Conservation (phyloP, 176 grass and related monocot species). For the Raddia guianensis region DNA sequence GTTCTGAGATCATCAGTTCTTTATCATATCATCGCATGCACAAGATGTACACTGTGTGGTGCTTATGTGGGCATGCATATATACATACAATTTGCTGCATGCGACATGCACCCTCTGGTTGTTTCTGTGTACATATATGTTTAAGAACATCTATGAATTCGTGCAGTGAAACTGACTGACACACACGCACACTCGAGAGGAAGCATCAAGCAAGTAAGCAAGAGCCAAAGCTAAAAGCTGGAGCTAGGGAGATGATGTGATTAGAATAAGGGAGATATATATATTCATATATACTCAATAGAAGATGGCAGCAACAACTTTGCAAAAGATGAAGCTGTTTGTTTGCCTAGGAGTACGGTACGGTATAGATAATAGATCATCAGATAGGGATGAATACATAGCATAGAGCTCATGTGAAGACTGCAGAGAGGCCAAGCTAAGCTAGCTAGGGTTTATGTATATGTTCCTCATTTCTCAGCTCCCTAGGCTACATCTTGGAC, state of each 20-base stretch:
- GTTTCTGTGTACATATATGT: conserved; percentile 34
- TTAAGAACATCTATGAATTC: conserved; percentile 48
- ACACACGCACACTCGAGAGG: background rate
- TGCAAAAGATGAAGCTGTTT: conserved; percentile 54
- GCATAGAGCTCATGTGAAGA: conserved; percentile 56
- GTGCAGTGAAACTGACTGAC: conserved; percentile 51
- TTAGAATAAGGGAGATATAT: conserved; percentile 39
- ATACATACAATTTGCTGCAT: conserved; percentile 19
- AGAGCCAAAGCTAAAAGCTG: background rate
- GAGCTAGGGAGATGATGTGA: conserved; percentile 19
- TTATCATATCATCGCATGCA: conserved; percentile 48
- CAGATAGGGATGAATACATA: background rate
- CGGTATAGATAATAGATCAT: background rate
- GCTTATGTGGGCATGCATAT: conserved; percentile 23
- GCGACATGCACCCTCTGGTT: background rate
- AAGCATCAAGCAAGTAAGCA: background rate
- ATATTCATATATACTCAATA: conserved; percentile 3
- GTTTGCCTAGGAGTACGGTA: conserved; percentile 34
- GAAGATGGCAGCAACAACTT: conserved; percentile 34
- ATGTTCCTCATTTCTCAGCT: conserved; percentile 31
- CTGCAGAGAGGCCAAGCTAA: conserved; percentile 23
- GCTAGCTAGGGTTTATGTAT: background rate
- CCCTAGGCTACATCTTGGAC: conserved; percentile 63
- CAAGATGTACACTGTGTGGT: conserved; percentile 44
- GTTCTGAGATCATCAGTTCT: conserved; percentile 44